Base-by-base conservation (phyloP, 1,139 yeast species). In the Nakaseomyces sp. region DNA sequence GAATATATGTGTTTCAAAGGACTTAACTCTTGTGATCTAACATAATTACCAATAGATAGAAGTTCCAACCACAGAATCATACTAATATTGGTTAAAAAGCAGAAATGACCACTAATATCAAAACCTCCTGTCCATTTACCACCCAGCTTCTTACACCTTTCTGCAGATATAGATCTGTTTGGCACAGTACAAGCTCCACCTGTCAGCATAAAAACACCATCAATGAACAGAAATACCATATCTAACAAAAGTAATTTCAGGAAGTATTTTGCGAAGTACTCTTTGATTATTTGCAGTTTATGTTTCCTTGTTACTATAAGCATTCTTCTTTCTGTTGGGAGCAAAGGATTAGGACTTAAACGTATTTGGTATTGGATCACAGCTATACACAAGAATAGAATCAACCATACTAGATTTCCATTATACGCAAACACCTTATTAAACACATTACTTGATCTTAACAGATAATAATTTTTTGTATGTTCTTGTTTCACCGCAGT, bases 41-140 rank as follows among this genome's bases (percentile, higher is more conserved):
- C 42, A 30, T 41, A 42, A 20, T 49, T 37, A 36, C 51, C 28
- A 40, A 55, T 42, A 13, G 51, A 45, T 37, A 46, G 43, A 36
- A 69, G 43, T 45, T 70, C 75, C 37, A 64, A 55, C 66, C 73
- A 62, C 3, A 73, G 46, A 6, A 75, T 60, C 47, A 74, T 53
- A 45, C 78, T 70, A 37, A 74, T 63, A n/a, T 77, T 72, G 1
- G 71, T 60, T 3, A 79, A 52, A 40, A 79, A 69, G 52, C 76
- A 74, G 47, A 72, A 73, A 57, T 81, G 88, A 0, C 88, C 86
- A 22, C 85, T 78, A 1, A 74, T 60, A 56, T 80, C 86, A 50
- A 77, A 76, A 3, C 81, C 82, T 31, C 76, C 73, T 5, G 57
- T 58, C 82, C 85, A 80, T 20, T 46, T 46, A 1, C 71, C 72